Evolutionary conservation across 331 rosid species (phyloP), one percentile per base, ranked within the genome.

Genomic region (Malus hybrid): DNA sequence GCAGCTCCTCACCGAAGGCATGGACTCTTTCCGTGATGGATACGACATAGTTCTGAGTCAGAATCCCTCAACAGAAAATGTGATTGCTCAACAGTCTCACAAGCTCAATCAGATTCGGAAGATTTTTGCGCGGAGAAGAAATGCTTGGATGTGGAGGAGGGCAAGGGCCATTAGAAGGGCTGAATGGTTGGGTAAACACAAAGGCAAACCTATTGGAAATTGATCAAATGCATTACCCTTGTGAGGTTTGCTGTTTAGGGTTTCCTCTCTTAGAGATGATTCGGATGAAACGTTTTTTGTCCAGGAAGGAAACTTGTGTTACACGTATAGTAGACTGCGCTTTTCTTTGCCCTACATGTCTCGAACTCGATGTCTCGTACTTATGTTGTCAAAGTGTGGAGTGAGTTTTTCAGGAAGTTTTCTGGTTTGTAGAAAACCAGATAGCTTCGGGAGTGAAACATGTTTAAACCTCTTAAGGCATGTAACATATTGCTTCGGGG

Each of bases 1-100:
- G 98, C 98, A 93, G 76, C 98, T 93, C 60, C 86, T 91, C 15
- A 87, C 94, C 0, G 86, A 86, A 54, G 97, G 96, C 1, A 88
- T 91, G 97, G 90, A 88, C 76, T 87, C 97, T 4, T 89, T 91
- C 56, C 76, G 89, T 7, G 98, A 93, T 14, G 97, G 97, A 1
- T 93, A 93, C 5, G 98, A 93, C 10, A 67, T 93, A 68, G 73
- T 85, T 71, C 85, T 91, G 44, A 90, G 91, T 39, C 91, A 88
- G 74, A 83, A 86, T 78, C 85, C 94, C 57, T 89, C 97, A 22
- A 93, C 97, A 1, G 97, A 88, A 6, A 87, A 87, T 69, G 60
- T 90, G 24, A 93, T 93, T 39, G 82, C 96, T 63, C 90, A 81
- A 19, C 97, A 93, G 52, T 86, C 96, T 56, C 90, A 80, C 69